Base-by-base conservation (phyloP, 192 early-diverging fungal species). In the Entrophospora sp. region DNA sequence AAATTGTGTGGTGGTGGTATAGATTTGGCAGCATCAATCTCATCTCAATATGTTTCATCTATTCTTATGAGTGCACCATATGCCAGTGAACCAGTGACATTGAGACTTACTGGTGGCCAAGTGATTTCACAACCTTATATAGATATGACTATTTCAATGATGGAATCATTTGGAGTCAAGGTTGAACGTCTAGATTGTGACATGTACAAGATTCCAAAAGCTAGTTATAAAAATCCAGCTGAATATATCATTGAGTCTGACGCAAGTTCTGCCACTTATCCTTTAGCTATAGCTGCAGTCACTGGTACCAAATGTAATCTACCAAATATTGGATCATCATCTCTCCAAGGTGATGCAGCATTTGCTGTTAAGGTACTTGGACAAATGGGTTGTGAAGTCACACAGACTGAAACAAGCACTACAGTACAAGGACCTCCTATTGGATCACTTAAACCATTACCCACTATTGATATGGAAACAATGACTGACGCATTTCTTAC, bases 401-500 rank as follows among this genome's bases (percentile, higher is more conserved):
- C 80, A 30, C 96, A 98, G 75, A 94, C 95, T 4, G 87, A 75
- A 36, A 87, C 86, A 3, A 83, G 89, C 4, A 98, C 96, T 1
- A 96, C 91, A 0, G 96, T 98, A 14, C 74, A 76, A 34, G 96
- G 96, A 0, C 96, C 96, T 20, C 72, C 83, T 25, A 71, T 80
- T 18, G 90, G 89, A 12, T 66, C 68, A 43, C 77, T 98, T 43
- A 67, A 61, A 31, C 87, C 94, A 30, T 70, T 98, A 16, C 71
- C 83, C 9, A 67, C 77, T 28, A 88, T 98, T 61, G 91, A 98
- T 71, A 98, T 98, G 96, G 94, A 96, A 77, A 89, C 90, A 16
- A 96, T 98, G 95, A 98, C 96, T 0, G 96, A 98, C 69, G 96
- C 96, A 10, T 99, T 99, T 79, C 79, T 99, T 67, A 99, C 96